phyloP scores from a whole-genome alignment of 169 alveolate genomes.

The Babesia ovis region DNA sequence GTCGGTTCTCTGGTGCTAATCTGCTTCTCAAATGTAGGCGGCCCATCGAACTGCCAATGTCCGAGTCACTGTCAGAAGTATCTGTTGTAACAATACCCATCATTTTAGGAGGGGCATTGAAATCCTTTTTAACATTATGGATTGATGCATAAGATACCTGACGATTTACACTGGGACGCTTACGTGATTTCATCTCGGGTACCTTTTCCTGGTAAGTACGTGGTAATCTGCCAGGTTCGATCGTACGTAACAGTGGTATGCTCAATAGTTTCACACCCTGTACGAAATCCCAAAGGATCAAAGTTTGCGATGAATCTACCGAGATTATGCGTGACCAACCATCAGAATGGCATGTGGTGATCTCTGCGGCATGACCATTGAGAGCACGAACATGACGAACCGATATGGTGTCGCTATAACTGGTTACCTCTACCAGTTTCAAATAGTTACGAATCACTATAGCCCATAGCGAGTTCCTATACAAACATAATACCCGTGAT shows the following conservation, averaged over 20 bases:
- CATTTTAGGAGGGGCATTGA: constrained; percentile 17
- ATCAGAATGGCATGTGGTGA: constrained; percentile 45
- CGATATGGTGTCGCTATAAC: background rate
- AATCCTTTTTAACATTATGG: constrained; percentile 22
- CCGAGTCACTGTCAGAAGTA: constrained; percentile 17
- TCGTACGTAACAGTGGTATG: constrained; percentile 15
- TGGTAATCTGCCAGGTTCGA: background rate
- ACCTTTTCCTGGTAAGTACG: background rate
- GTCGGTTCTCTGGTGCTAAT: background rate
- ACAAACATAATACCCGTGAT: constrained; percentile 17
- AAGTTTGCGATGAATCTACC: constrained; percentile 14
- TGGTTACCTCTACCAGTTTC: constrained; percentile 17
- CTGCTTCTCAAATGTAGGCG: too few relatives aligned
- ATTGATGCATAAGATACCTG: constrained; percentile 9
- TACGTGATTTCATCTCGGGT: background rate
- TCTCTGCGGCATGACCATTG: constrained; percentile 45
- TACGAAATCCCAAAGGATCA: constrained; percentile 62
- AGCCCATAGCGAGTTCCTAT: constrained; percentile 62
- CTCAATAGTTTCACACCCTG: constrained; percentile 45
- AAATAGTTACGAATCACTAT: constrained; percentile 54
- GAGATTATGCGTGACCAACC: constrained; percentile 60
- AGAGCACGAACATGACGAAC: constrained; percentile 25
- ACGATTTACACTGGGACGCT: constrained; percentile 16
- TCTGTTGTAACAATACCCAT: background rate
- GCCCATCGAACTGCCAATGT: background rate